phyloP scores from a whole-genome alignment of 1,284 basidiomycete species.

The Cutaneotrichosporon mucoides region DNA sequence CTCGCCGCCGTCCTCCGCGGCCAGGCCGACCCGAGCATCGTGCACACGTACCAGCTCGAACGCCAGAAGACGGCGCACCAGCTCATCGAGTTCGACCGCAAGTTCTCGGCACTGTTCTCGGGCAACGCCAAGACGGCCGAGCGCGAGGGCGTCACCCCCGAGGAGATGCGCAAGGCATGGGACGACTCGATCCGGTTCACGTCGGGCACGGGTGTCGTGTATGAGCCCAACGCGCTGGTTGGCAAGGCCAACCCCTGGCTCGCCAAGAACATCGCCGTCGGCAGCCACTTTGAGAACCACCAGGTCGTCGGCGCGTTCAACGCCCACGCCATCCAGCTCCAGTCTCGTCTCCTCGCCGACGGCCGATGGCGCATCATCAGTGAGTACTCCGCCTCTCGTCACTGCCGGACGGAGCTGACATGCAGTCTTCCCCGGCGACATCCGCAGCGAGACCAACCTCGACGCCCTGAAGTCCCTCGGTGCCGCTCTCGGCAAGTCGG shows the following conservation, averaged over 20 bases:
- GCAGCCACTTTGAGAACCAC: slow-evolving; percentile 52
- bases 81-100: slow-evolving; percentile 73
- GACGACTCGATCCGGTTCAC: slow-evolving; percentile 22
- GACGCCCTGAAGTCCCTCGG: slow-evolving; percentile 52
- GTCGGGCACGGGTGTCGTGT: slow-evolving; percentile 48
- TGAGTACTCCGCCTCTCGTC: not conserved
- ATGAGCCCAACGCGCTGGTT: slow-evolving; percentile 11
- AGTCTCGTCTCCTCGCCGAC: slow-evolving; percentile 64
- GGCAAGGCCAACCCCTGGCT: slow-evolving; percentile 2
- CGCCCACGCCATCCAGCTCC: slow-evolving; percentile 60
- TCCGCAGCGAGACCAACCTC: slow-evolving; percentile 49
- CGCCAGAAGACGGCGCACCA: slow-evolving; percentile 52
- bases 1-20: slow-evolving; percentile 54
- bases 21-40: slow-evolving; percentile 60
- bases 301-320: slow-evolving; percentile 61
- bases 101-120: slow-evolving; percentile 69
- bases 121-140: slow-evolving; percentile 57
- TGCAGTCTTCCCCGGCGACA: slow-evolving; percentile 59
- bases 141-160: slow-evolving; percentile 45
- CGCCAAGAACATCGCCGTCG: slow-evolving; percentile 52
- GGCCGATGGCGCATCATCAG: slow-evolving; percentile 65
- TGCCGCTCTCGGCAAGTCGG: slow-evolving; percentile 17
- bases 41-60: slow-evolving; percentile 56
- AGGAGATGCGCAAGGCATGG: slow-evolving; percentile 25
- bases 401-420: not conserved